phyloP scores from a whole-genome alignment of 345 rosid genomes.

The Reutealis trisperma region DNA sequence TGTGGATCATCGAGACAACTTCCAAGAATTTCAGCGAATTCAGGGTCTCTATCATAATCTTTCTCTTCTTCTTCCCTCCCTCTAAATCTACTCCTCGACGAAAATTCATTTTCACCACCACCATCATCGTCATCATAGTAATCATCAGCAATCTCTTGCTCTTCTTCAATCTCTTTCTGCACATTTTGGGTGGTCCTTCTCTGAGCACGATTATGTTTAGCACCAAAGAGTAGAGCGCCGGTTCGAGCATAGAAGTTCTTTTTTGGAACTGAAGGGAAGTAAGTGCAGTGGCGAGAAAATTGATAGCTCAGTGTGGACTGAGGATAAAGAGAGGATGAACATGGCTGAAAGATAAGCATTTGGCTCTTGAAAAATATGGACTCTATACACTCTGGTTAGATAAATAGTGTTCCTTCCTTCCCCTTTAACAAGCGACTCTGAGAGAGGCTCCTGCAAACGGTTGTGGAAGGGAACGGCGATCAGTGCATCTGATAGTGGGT shows the following conservation, averaged over 20 bases:
- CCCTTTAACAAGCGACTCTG: neutral
- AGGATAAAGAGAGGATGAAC: neutral
- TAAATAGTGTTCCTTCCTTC: neutral
- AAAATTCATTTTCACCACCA: conserved; percentile 23
- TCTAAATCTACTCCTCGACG: conserved; percentile 31
- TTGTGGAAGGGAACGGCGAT: too few species aligned
- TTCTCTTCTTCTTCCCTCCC: conserved; percentile 47
- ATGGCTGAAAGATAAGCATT: conserved; percentile 7
- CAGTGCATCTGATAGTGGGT: too few species aligned
- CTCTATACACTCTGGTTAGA: neutral
- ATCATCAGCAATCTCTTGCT: neutral
- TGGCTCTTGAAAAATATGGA: neutral
- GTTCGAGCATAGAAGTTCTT: neutral
- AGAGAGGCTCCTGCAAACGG: too few species aligned
- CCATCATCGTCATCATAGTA: neutral
- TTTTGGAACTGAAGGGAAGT: neutral
- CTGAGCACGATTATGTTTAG: conserved; percentile 1
- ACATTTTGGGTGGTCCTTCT: neutral
- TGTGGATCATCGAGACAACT: conserved; percentile 70
- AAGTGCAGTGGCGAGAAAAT: neutral
- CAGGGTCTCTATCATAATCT: conserved; percentile 81
- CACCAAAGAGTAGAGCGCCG: neutral
- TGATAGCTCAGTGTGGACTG: neutral
- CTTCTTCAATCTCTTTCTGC: neutral
- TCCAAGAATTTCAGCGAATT: conserved; percentile 82